phyloP scores from a whole-genome alignment of 2,329 filamentous ascomycete species.

The Arthrobotrys conoides region DNA sequence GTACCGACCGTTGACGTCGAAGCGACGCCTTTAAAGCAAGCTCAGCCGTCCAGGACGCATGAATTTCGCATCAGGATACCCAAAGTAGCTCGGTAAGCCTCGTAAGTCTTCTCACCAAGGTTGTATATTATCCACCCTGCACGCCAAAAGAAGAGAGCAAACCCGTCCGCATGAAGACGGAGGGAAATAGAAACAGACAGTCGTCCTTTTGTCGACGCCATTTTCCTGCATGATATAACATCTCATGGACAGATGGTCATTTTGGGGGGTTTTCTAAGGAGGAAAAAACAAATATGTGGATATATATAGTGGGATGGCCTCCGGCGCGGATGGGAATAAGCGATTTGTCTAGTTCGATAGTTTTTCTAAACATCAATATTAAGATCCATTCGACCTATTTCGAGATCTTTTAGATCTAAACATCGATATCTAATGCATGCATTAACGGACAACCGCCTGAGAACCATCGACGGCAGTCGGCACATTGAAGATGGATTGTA shows the following conservation, averaged over 20 bases:
- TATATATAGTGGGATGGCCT: neutral
- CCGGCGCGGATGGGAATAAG: neutral
- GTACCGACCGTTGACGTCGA: neutral
- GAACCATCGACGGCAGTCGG: neutral
- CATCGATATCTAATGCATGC: neutral
- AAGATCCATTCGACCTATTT: neutral
- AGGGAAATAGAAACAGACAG: neutral
- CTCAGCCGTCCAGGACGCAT: neutral
- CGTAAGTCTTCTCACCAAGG: neutral
- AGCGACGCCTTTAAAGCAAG: neutral
- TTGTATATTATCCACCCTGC: neutral
- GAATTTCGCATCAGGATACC: conserved; percentile 2
- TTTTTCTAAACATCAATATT: neutral
- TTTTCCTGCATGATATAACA: neutral
- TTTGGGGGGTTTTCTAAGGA: neutral
- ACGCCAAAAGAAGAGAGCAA: conserved; percentile 3
- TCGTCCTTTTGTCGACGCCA: neutral
- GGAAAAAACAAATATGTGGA: neutral
- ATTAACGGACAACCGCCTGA: neutral
- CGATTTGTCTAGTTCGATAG: neutral
- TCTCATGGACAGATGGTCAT: neutral
- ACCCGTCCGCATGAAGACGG: conserved; percentile 20
- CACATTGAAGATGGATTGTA: conserved; percentile 2
- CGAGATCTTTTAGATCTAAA: neutral
- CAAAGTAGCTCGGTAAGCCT: conserved; percentile 4